These are phyloP conservation scores for Fagopyrum esculentum DNA, from an alignment of 148 eudicot species.

Conservation along the genomic window DNA sequence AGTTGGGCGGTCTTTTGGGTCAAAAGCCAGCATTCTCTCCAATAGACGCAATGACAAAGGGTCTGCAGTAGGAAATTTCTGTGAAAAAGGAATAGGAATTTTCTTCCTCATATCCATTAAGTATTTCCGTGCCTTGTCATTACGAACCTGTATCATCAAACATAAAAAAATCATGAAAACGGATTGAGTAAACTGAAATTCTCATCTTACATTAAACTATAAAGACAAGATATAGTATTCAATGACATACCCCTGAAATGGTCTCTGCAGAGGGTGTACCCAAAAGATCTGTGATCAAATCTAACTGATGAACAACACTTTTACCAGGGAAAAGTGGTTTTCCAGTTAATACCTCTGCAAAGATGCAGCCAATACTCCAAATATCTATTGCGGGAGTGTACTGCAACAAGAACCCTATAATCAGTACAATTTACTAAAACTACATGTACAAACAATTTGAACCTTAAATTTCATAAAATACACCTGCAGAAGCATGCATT, in stretches of 20 bases:
- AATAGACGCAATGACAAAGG: constrained; percentile 55
- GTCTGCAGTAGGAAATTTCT: constrained; percentile 58
- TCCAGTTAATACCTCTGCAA: constrained; percentile 82
- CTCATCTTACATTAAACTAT: neutral
- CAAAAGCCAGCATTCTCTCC: constrained; percentile 69
- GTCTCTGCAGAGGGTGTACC: constrained; percentile 81
- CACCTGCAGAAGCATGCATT: neutral
- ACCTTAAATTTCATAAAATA: too few relatives aligned
- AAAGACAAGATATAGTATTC: neutral
- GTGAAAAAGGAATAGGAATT: constrained; percentile 47
- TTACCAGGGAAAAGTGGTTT: constrained; percentile 91
- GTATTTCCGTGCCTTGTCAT: constrained; percentile 79
- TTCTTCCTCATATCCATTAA: constrained; percentile 62
- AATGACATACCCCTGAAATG: constrained; percentile 57
- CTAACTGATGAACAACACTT: constrained; percentile 92
- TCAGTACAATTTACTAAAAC: constrained; percentile 13
- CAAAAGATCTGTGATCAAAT: constrained; percentile 85
- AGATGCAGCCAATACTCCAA: constrained; percentile 97
- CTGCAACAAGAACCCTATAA: constrained; percentile 37
- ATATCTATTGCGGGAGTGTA: constrained; percentile 94
- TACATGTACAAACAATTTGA: neutral
- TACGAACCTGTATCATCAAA: constrained; percentile 48
- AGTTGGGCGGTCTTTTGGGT: constrained; percentile 85
- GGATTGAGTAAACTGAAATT: neutral
- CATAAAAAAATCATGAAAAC: neutral